These are phyloP conservation scores for Azolla pinnata DNA, from an alignment of 75 land plant species.

Conservation along the genomic window DNA sequence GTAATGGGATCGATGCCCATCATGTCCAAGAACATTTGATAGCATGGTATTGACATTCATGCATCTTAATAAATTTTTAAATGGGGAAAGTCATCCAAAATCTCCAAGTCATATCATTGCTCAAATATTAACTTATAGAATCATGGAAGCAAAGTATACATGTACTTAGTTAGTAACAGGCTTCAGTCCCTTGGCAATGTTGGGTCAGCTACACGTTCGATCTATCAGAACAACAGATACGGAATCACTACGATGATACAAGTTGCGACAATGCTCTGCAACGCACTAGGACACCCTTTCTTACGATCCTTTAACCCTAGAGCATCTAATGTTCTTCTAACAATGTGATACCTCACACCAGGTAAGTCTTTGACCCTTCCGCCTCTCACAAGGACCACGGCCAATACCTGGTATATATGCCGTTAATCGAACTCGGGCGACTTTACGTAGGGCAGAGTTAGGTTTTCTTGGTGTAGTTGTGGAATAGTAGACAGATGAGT, in stretches of 20 bases:
- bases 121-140: too few relatives aligned
- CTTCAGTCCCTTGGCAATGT: conserved; percentile 11
- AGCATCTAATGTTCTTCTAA: conserved; percentile 28
- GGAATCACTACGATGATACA: conserved; percentile 5
- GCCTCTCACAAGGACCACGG: conserved; percentile 10
- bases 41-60: too few relatives aligned
- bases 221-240: neutral
- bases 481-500: neutral
- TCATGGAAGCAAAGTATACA: too few relatives aligned
- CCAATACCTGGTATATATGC: neutral
- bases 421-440: too few relatives aligned
- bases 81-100: too few relatives aligned
- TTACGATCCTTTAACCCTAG: conserved; percentile 20
- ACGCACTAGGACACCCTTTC: conserved; percentile 6
- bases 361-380: conserved; percentile 24
- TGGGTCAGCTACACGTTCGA: neutral
- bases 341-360: conserved; percentile 25
- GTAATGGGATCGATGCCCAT: too few relatives aligned
- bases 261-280: neutral
- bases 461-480: too few relatives aligned
- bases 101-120: too few relatives aligned
- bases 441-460: too few relatives aligned
- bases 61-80: too few relatives aligned
- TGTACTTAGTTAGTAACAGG: too few relatives aligned
- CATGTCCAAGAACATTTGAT: too few relatives aligned